phyloP scores from a whole-genome alignment of 192 early-diverging fungal species.

The Phycomyces blakesleeanus region DNA sequence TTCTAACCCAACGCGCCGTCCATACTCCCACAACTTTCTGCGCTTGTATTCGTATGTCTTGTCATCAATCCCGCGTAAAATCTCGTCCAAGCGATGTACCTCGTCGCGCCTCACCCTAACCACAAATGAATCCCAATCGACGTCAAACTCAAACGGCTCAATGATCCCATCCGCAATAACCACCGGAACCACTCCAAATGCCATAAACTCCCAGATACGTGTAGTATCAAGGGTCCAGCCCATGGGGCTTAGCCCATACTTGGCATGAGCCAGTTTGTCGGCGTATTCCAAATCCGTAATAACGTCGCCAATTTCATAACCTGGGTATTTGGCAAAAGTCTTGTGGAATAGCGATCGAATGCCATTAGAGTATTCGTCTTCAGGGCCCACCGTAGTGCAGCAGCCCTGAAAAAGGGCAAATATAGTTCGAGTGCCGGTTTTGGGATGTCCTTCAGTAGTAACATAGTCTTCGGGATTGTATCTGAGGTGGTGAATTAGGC shows the following conservation, averaged over 20 bases:
- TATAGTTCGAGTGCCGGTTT: slow-evolving; percentile 21
- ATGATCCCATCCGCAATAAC: slow-evolving; percentile 48
- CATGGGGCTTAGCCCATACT: slow-evolving; percentile 42
- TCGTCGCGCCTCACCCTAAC: slow-evolving; percentile 38
- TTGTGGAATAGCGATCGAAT: slow-evolving; percentile 40
- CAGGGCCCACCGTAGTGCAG: too few species aligned
- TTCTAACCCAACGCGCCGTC: slow-evolving; percentile 32
- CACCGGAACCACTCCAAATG: slow-evolving; percentile 48
- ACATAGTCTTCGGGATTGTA: slow-evolving; percentile 23
- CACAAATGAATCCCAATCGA: slow-evolving; percentile 43
- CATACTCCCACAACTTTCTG: slow-evolving; percentile 37
- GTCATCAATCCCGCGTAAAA: slow-evolving; percentile 33
- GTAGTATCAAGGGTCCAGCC: slow-evolving; percentile 42
- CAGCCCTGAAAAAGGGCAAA: slow-evolving; percentile 36
- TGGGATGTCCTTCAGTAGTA: slow-evolving; percentile 24
- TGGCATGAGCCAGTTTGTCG: slow-evolving; percentile 34
- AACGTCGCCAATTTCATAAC: slow-evolving; percentile 36
- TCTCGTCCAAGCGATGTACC: slow-evolving; percentile 37
- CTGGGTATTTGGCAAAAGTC: slow-evolving; percentile 29
- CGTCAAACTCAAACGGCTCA: slow-evolving; percentile 46
- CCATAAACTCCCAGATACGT: slow-evolving; percentile 47
- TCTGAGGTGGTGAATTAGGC: slow-evolving; percentile 29
- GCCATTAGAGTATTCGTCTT: slow-evolving; percentile 36
- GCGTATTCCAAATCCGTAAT: slow-evolving; percentile 34
- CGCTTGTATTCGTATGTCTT: slow-evolving; percentile 37